A percentile compares a stretch with the other conserved stretches of the same genome.
phyloP scores from a whole-genome alignment of 805 yeast genomes.

The Schizosaccharomyces octosporus region DNA sequence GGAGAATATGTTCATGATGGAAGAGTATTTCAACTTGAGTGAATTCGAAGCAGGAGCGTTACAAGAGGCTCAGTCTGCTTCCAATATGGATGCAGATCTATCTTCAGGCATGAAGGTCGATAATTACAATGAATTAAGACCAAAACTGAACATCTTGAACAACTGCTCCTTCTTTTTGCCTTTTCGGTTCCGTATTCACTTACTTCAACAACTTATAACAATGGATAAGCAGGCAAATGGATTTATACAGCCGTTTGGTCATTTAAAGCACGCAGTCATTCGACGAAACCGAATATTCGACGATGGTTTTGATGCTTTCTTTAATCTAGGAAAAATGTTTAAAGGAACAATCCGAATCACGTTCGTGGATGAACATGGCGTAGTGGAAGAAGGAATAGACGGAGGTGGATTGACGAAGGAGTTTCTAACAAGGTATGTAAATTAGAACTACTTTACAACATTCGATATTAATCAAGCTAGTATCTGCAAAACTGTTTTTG shows the following conservation, averaged over 20 bases:
- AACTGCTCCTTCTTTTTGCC: constrained; percentile 59
- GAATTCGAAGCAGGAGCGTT: constrained; percentile 18
- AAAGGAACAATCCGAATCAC: constrained; percentile 37
- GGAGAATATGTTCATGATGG: constrained; percentile 29
- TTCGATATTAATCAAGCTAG: constrained; percentile 8
- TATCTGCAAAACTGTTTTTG: constrained; percentile 45
- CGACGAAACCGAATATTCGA: constrained; percentile 46
- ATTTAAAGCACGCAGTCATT: constrained; percentile 23
- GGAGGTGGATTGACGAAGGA: constrained; percentile 95
- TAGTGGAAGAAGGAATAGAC: constrained; percentile 70
- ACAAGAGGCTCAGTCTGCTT: constrained; percentile 18
- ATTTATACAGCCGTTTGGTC: constrained; percentile 8
- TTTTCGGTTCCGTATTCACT: constrained; percentile 45
- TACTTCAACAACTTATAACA: constrained; percentile 40
- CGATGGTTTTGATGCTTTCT: constrained; percentile 45
- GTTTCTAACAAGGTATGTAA: constrained; percentile 28
- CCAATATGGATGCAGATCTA: constrained; percentile 1
- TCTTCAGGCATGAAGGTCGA: constrained; percentile 10
- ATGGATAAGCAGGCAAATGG: constrained; percentile 21
- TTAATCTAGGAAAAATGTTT: constrained; percentile 27
- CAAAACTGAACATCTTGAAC: constrained; percentile 26
- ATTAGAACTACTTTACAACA: no score
- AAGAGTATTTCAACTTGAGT: constrained; percentile 14
- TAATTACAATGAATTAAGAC: constrained; percentile 6
- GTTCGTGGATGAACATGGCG: constrained; percentile 48